Evolutionary conservation across 2,329 filamentous ascomycete genomes (phyloP).

Genomic region (Knufia fluminis): DNA sequence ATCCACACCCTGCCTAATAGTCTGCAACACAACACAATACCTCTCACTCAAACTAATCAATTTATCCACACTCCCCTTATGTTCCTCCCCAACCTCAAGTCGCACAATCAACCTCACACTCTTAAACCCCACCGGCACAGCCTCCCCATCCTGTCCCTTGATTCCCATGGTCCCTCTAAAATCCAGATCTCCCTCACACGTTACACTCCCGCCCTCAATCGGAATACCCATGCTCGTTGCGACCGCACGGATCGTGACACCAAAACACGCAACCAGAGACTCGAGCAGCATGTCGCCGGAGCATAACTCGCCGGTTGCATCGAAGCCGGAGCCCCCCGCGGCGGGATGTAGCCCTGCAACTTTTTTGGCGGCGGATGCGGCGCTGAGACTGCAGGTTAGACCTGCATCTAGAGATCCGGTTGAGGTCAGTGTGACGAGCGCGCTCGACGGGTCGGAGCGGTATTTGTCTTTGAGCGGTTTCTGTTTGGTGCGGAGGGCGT

Average conservation of each 20-base stretch:
- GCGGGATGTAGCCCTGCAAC: constrained; percentile 41
- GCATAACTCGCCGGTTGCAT: constrained; percentile 38
- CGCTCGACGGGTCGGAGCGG: constrained; percentile 35
- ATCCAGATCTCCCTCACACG: constrained; percentile 40
- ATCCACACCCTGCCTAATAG: constrained; percentile 30
- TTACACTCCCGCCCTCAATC: constrained; percentile 34
- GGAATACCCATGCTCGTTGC: constrained; percentile 39
- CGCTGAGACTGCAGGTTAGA: constrained; percentile 41
- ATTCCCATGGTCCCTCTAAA: constrained; percentile 43
- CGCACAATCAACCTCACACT: constrained; percentile 38
- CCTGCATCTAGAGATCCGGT: constrained; percentile 34
- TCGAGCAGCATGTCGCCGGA: constrained; percentile 44
- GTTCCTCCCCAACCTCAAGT: constrained; percentile 32
- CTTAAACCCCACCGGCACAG: constrained; percentile 40
- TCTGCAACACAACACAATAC: constrained; percentile 41
- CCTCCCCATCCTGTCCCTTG: constrained; percentile 27
- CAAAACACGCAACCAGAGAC: constrained; percentile 42
- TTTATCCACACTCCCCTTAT: constrained; percentile 36
- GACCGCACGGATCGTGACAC: constrained; percentile 44
- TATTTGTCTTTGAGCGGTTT: constrained; percentile 41
- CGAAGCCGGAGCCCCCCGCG: constrained; percentile 39
- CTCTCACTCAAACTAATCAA: constrained; percentile 41
- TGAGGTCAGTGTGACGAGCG: constrained; percentile 39
- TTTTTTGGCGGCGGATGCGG: constrained; percentile 34
- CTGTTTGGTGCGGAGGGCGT: constrained; percentile 38